Conservation (phyloP, 1,139 yeast genomes). For the Saccharomyces hybrid region DNA sequence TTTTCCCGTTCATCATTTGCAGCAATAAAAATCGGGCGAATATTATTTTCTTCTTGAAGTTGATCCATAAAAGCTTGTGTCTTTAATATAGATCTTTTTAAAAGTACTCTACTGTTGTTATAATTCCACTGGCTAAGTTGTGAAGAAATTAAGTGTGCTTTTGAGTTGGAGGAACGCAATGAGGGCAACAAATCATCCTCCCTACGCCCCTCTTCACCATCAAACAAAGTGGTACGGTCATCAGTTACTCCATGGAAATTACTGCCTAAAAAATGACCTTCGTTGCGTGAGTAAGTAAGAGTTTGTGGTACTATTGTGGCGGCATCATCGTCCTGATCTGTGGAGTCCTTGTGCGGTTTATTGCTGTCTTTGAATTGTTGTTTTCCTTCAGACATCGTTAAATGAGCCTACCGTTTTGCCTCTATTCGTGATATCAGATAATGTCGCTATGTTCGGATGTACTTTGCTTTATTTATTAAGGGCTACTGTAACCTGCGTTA, state of each 20-base stretch:
- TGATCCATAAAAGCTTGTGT: constrained; percentile 19
- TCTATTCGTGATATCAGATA: neutral
- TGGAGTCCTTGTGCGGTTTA: neutral
- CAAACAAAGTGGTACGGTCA: neutral
- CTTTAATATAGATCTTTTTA: constrained; percentile 20
- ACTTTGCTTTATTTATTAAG: neutral
- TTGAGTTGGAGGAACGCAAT: constrained; percentile 8
- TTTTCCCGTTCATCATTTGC: constrained; percentile 6
- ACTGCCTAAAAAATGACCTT: constrained; percentile 3
- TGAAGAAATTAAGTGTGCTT: constrained; percentile 21
- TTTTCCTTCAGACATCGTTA: neutral
- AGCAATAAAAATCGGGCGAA: constrained; percentile 24
- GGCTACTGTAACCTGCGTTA: neutral
- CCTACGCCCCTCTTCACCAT: constrained; percentile 2
- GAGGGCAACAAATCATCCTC: constrained; percentile 1
- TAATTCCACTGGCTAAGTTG: constrained; percentile 31
- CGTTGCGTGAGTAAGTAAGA: constrained; percentile 9
- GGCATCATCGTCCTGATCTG: constrained; percentile 4
- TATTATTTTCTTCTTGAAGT: constrained; percentile 21
- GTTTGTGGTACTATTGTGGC: constrained; percentile 7
- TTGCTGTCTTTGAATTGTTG: neutral
- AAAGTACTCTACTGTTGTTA: constrained; percentile 25
- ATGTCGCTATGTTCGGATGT: neutral
- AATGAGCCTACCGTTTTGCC: neutral
- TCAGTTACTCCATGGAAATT: neutral